These are phyloP conservation scores for Nemania sp. DNA, from an alignment of 2,329 filamentous ascomycete species.

Conservation along the genomic window DNA sequence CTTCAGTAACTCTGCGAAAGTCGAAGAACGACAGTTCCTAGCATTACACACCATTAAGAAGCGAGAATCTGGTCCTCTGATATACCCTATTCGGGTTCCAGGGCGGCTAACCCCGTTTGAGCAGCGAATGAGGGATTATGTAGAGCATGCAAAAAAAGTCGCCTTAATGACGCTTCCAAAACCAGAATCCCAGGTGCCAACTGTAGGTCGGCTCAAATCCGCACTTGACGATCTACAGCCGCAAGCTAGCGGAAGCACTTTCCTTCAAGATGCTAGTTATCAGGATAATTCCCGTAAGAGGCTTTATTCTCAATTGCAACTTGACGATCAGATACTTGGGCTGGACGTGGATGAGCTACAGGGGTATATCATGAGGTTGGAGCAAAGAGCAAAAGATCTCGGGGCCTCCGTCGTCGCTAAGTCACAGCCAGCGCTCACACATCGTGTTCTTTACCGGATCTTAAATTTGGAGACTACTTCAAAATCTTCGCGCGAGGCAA, in stretches of 20 bases:
- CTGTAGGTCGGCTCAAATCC: too few relatives aligned
- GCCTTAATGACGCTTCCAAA: too few relatives aligned
- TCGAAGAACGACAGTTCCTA: slow-evolving; percentile 10
- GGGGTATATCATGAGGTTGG: not conserved
- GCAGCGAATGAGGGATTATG: too few relatives aligned
- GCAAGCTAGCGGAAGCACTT: too few relatives aligned
- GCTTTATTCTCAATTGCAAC: not conserved
- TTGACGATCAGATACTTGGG: slow-evolving; percentile 1
- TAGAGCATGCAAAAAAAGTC: too few relatives aligned
- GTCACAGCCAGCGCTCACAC: not conserved
- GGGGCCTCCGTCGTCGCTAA: not conserved
- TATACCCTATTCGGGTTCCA: too few relatives aligned
- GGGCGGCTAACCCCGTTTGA: too few relatives aligned
- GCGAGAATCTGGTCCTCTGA: too few relatives aligned
- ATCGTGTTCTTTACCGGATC: not conserved
- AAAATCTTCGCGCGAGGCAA: not conserved
- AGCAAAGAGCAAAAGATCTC: not conserved
- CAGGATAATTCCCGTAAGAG: too few relatives aligned
- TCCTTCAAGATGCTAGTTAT: too few relatives aligned
- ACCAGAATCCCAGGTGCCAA: too few relatives aligned
- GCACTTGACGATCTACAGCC: too few relatives aligned
- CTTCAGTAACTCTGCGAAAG: not conserved
- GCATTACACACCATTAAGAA: not conserved
- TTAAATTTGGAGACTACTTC: not conserved
- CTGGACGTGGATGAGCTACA: not conserved